Conservation (phyloP, 495 filamentous ascomycete species). For the Trichoderma parareesei region DNA sequence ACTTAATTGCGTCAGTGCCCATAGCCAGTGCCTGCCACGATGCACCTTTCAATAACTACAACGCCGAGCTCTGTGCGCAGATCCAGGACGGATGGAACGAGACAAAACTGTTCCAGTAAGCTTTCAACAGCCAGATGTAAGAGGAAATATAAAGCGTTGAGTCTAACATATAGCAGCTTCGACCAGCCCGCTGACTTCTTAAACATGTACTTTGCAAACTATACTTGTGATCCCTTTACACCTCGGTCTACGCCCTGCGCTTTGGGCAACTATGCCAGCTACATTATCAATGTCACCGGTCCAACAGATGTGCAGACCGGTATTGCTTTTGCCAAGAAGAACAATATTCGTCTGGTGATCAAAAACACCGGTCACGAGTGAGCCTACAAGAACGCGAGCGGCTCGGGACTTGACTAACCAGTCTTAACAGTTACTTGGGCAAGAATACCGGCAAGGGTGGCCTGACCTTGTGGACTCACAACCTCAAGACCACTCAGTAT, state of each 20-base stretch:
- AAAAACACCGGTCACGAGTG: conserved; percentile 39
- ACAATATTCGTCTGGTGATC: conserved; percentile 31
- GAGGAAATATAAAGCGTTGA: too few relatives aligned
- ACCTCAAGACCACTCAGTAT: conserved; percentile 41
- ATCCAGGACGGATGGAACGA: neutral
- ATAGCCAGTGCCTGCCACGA: conserved; percentile 32
- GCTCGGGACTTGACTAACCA: too few relatives aligned
- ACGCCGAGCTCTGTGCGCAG: conserved; percentile 16
- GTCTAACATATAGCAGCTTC: too few relatives aligned
- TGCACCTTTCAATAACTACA: conserved; percentile 16
- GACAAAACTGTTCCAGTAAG: neutral
- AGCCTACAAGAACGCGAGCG: neutral
- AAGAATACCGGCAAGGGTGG: conserved; percentile 43
- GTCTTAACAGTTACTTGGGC: conserved; percentile 25
- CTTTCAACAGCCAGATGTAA: too few relatives aligned
- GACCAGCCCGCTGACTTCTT: conserved; percentile 16
- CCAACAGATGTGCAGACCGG: conserved; percentile 25
- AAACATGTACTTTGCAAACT: conserved; percentile 32
- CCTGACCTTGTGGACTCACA: conserved; percentile 53
- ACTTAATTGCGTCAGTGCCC: conserved; percentile 26
- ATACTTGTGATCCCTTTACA: conserved; percentile 49
- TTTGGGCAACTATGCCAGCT: conserved; percentile 46
- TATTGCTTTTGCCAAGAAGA: conserved; percentile 30
- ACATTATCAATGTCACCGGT: conserved; percentile 41
- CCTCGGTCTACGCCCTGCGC: conserved; percentile 34